phyloP scores from a whole-genome alignment of 2,329 filamentous ascomycete genomes.

The Eutypella sp. region DNA sequence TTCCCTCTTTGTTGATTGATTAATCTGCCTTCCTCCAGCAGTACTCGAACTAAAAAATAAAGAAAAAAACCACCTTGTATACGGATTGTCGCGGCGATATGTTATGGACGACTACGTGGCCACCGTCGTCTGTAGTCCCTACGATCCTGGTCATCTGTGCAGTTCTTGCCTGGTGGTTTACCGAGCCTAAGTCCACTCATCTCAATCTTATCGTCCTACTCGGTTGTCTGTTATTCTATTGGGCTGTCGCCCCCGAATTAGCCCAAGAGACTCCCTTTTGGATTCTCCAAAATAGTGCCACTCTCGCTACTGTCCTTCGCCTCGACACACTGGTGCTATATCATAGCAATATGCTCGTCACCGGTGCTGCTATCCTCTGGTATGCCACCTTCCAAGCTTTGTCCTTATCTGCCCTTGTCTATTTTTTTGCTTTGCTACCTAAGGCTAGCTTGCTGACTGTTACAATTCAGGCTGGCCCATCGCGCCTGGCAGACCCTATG shows the following conservation, averaged over 20 bases:
- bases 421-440: background rate
- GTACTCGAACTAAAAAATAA: too few species aligned
- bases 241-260: conserved; percentile 36
- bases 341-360: conserved; percentile 52
- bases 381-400: conserved; percentile 28
- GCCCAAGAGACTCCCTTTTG: conserved; percentile 31
- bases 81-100: conserved; percentile 37
- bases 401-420: conserved; percentile 4
- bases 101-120: conserved; percentile 44
- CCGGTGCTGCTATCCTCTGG: conserved; percentile 49
- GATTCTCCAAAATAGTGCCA: conserved; percentile 28
- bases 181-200: conserved; percentile 38
- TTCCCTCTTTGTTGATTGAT: conserved; percentile 19
- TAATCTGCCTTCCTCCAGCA: too few species aligned
- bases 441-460: conserved; percentile 9
- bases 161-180: conserved; percentile 39
- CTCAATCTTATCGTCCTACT: conserved; percentile 37
- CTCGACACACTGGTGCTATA: conserved; percentile 43
- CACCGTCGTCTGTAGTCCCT: conserved; percentile 33
- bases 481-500: conserved; percentile 84
- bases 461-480: conserved; percentile 63
- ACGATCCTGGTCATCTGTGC: conserved; percentile 39
- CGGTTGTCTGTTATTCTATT: conserved; percentile 36
- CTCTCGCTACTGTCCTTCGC: conserved; percentile 34
- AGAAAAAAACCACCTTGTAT: too few species aligned